phyloP scores from a whole-genome alignment of 345 rosid genomes.

The Microthlaspi erraticum region DNA sequence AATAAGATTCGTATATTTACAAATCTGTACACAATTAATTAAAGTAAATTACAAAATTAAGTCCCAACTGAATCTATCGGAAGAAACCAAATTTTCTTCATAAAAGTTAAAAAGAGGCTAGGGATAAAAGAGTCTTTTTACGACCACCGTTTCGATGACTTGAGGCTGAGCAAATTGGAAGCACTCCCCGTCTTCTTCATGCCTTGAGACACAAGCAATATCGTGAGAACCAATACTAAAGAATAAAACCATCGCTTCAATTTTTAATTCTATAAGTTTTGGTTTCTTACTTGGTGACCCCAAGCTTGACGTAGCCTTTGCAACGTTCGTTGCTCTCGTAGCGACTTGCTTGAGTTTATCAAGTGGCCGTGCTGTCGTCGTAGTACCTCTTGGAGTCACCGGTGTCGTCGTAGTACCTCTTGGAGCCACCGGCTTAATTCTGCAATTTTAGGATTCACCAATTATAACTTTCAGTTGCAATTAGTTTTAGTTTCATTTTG shows the following conservation, averaged over 20 bases:
- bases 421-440: conserved; percentile 41
- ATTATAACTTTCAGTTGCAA: not conserved
- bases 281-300: conserved; percentile 37
- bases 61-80: not conserved
- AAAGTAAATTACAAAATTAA: conserved; percentile 32
- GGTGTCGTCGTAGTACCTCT: conserved; percentile 32
- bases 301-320: conserved; percentile 37
- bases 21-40: conserved; percentile 5
- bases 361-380: conserved; percentile 40
- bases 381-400: conserved; percentile 40
- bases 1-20: conserved; percentile 28
- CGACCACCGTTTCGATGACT: conserved; percentile 42
- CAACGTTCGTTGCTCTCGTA: conserved; percentile 26
- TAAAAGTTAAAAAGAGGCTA: not conserved
- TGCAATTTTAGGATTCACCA: conserved; percentile 22
- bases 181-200: conserved; percentile 42
- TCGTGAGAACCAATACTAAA: conserved; percentile 1
- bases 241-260: conserved; percentile 1
- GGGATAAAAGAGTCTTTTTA: not conserved
- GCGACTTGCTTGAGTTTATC: conserved; percentile 42
- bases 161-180: conserved; percentile 36
- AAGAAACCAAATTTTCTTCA: not conserved
- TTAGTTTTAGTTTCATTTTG: not conserved
- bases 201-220: conserved; percentile 35
- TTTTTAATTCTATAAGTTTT: not conserved